Evolutionary conservation across 257 asterid genomes (phyloP), one percentile per base, ranked within the genome.

Genomic region (Mitragyna speciosa): DNA sequence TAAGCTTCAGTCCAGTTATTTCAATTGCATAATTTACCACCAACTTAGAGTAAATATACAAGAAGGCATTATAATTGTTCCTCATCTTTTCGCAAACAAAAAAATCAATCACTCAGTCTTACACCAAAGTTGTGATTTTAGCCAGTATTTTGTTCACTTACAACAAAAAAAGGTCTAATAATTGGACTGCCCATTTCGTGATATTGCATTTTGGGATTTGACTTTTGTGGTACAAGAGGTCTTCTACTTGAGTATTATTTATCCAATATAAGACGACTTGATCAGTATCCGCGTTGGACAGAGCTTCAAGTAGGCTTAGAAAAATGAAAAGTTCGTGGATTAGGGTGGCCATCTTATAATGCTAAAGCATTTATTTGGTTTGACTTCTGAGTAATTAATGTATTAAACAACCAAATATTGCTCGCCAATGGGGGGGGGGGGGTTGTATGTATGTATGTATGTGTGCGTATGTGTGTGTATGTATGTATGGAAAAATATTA

Each of bases 351-450:
- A 39, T 5, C 49, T 64, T 80, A 36, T 36, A 74, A 74, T 45
- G 75, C 33, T 5, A n/a, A 17, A 28, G 6, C 68, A 73, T 74
- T 74, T 16, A 75, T 52, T 43, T 45, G 28, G 11, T 52, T 36
- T 73, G 33, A 58, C 39, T 22, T 30, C 64, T 49, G 45, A 47
- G 75, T 36, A 28, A 33, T 72, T 59, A 67, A 52, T 80, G 2
- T 59, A 76, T 80, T 17, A 39, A 67, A 61, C 80, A 54, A 80
- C 83, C 72, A 75, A 54, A 48, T 71, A 52, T 10, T 43, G 79
- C 28, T 48, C 45, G 69, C 81, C 75, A 51, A 77, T 68, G 52
- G 28, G n/a, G n/a, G n/a, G n/a, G n/a, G n/a, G n/a, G n/a, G n/a
- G n/a, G n/a, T n/a, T n/a, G n/a, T n/a, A n/a, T n/a, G n/a, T n/a